Evolutionary conservation across 192 early-diverging fungal species (phyloP).

Genomic region (Anaeromyces robustus): DNA sequence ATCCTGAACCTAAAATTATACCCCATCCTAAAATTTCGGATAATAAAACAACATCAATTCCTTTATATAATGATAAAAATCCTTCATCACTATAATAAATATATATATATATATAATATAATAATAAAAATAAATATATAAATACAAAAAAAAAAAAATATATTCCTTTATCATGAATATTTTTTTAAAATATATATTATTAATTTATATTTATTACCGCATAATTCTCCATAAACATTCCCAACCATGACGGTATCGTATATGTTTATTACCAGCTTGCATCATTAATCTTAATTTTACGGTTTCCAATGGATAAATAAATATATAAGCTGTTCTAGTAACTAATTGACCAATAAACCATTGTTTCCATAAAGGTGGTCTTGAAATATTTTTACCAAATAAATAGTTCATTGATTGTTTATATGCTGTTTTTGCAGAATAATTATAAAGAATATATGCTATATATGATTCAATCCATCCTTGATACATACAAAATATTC

Average conservation of each 20-base stretch:
- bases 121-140: too few relatives aligned
- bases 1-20: neutral
- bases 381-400: neutral
- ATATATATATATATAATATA: too few relatives aligned
- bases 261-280: neutral
- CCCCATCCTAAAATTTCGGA: neutral
- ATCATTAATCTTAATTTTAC: neutral
- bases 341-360: neutral
- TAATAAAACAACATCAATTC: neutral
- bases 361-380: neutral
- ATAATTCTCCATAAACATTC: neutral
- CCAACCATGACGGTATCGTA: neutral
- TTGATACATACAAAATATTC: neutral
- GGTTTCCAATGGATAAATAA: neutral
- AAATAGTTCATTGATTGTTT: neutral
- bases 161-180: too few relatives aligned
- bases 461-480: neutral
- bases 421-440: neutral
- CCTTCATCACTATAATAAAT: neutral
- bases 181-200: too few relatives aligned
- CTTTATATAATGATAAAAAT: neutral
- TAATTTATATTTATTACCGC: neutral
- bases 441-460: neutral
- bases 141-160: too few relatives aligned
- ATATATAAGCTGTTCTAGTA: neutral